Evolutionary conservation across 2,329 filamentous ascomycete species (phyloP).

Genomic region (Paramyrothecium roridum): DNA sequence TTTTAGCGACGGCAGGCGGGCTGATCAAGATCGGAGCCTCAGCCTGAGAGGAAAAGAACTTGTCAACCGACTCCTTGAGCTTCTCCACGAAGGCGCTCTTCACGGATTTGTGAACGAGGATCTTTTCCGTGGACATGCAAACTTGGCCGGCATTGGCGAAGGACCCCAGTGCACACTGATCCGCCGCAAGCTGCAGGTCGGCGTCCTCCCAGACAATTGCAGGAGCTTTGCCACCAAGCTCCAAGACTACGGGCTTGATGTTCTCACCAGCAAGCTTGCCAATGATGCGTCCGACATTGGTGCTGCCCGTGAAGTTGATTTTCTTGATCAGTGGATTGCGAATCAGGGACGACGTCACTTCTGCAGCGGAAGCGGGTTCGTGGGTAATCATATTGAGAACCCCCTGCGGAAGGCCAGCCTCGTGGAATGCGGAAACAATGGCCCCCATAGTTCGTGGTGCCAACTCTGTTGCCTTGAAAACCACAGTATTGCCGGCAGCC

Average conservation of each 20-base stretch:
- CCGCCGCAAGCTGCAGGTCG: conserved; percentile 68
- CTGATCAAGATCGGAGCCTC: conserved; percentile 70
- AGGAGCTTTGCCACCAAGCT: conserved; percentile 79
- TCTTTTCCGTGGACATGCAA: conserved; percentile 81
- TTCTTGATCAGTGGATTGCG: conserved; percentile 67
- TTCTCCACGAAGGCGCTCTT: conserved; percentile 42
- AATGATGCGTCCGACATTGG: conserved; percentile 69
- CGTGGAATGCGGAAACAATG: conserved; percentile 61
- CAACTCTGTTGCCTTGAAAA: conserved; percentile 70
- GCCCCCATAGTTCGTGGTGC: conserved; percentile 62
- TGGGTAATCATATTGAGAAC: conserved; percentile 70
- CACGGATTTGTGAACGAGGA: conserved; percentile 54
- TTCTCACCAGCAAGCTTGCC: conserved; percentile 66
- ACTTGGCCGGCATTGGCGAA: conserved; percentile 77
- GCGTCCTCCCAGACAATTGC: conserved; percentile 80
- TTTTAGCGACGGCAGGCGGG: conserved; percentile 61
- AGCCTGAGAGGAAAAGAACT: conserved; percentile 50
- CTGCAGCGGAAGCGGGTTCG: conserved; percentile 62
- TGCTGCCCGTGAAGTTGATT: conserved; percentile 84
- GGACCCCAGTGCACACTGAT: conserved; percentile 64
- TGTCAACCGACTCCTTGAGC: conserved; percentile 34
- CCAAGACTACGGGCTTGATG: conserved; percentile 76
- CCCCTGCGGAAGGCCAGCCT: conserved; percentile 74
- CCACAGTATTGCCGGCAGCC: conserved; percentile 73
- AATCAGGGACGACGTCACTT: conserved; percentile 66